Evolutionary conservation across 352 stramenopile species (phyloP), one percentile per base, ranked within the genome.

Genomic region (Pythium phragmitis): DNA sequence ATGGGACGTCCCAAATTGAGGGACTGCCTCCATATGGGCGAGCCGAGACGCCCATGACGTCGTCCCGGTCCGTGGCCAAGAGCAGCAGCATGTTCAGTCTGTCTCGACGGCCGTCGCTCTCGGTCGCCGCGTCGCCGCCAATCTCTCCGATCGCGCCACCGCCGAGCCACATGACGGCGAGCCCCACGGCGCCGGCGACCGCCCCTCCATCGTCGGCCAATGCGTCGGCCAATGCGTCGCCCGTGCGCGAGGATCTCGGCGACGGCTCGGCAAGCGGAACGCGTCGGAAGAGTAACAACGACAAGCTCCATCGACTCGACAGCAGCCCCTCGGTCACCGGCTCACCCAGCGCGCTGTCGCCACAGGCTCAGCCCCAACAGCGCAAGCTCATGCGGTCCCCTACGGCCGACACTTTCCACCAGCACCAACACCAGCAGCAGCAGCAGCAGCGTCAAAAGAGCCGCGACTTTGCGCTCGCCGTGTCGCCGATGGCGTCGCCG

Each of bases 401-500:
- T 0, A 73, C 74, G 7, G 36, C 50, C n/a, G 71, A 75, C 48
- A 57, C 39, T 36, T 36, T 67, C 11, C 64, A 65, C 23, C 7
- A 14, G 34, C 34, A 39, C 11, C 34, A 39, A 39, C 51, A 58
- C 19, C 54, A 54, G 4, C 52, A 54, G 37, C 62, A 76, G 0
- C 54, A 60, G 19, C 54, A 60, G 16, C 55, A 61, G n/a, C 77
- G 75, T 3, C 78, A 75, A n/a, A 68, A 87, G 7, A 73, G 72
- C 14, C 69, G 79, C 46, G 81, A 88, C 42, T 90, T 90, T 63
- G 68, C 82, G n/a, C 61, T 90, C 17, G 73, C 68, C 9, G 74
- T 75, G 13, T 51, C 73, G n/a, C 63, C 75, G 7, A 49, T 68
- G 7, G 48, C 69, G 47, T 86, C 77, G 6, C 71, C 72, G 1